Evolutionary conservation across 768 basidiomycete species (phyloP).

Genomic region (Tylopilus felleus): DNA sequence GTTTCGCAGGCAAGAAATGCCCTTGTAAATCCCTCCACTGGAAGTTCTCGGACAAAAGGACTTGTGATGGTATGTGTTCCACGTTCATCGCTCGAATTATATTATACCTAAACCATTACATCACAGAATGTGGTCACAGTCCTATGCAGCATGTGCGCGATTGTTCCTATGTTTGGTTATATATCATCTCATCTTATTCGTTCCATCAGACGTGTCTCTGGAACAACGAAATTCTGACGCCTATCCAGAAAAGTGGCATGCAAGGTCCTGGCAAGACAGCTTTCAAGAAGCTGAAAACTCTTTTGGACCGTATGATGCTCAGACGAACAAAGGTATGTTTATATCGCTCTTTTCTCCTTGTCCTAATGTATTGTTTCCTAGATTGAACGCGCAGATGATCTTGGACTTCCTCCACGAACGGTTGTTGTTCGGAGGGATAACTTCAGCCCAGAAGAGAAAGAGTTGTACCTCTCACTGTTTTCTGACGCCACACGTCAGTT

Average conservation of each 20-base stretch:
- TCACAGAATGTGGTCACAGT: conserved; percentile 73
- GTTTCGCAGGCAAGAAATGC: conserved; percentile 71
- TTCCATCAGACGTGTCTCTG: conserved; percentile 80
- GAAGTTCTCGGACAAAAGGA: conserved; percentile 79
- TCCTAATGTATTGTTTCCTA: conserved; percentile 28
- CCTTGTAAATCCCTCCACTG: conserved; percentile 95
- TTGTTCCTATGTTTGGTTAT: neutral
- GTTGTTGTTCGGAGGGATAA: conserved; percentile 86
- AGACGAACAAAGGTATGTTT: conserved; percentile 71
- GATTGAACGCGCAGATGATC: conserved; percentile 94
- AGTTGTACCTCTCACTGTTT: conserved; percentile 88
- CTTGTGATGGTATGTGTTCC: conserved; percentile 68
- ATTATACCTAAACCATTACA: neutral
- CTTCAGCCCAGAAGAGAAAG: conserved; percentile 97
- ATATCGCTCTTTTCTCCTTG: neutral
- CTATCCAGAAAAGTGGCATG: conserved; percentile 92
- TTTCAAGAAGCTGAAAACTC: conserved; percentile 87
- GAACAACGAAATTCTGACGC: conserved; percentile 95
- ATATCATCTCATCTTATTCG: conserved; percentile 5
- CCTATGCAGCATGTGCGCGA: conserved; percentile 77
- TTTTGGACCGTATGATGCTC: conserved; percentile 95
- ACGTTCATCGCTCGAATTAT: neutral
- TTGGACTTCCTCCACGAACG: conserved; percentile 90
- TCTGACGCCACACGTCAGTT: conserved; percentile 92
- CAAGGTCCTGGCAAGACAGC: conserved; percentile 71